Percentiles rank a stretch among this genome's conserved stretches.
These are phyloP conservation scores for Mucor circinelloides DNA, from an alignment of 371 early-diverging fungal genomes.

Conservation along the genomic window DNA sequence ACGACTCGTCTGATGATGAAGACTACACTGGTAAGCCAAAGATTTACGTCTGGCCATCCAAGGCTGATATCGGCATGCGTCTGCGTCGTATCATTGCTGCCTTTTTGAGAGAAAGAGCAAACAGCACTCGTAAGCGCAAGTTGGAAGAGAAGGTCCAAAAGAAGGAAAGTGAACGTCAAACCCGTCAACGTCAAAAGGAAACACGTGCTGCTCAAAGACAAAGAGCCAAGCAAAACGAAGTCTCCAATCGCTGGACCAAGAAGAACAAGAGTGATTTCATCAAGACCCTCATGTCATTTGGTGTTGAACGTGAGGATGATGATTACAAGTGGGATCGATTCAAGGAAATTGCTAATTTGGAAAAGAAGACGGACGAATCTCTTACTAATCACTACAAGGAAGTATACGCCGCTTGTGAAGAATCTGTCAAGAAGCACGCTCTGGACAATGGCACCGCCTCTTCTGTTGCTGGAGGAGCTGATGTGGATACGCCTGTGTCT, in stretches of 20 bases:
- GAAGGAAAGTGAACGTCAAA: conserved; percentile 39
- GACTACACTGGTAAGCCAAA: conserved; percentile 31
- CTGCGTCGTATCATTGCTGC: conserved; percentile 70
- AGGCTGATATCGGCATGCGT: conserved; percentile 73
- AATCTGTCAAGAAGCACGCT: conserved; percentile 54
- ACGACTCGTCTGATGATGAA: conserved; percentile 13
- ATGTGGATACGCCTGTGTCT: conserved; percentile 18
- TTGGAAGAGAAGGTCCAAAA: conserved; percentile 48
- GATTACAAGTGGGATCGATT: conserved; percentile 69
- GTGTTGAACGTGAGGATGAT: conserved; percentile 54
- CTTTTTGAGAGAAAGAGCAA: conserved; percentile 58
- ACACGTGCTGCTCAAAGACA: conserved; percentile 48
- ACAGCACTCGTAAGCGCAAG: conserved; percentile 43
- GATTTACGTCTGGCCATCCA: conserved; percentile 62
- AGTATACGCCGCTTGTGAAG: conserved; percentile 60
- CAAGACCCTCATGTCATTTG: conserved; percentile 71
- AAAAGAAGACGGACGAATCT: conserved; percentile 72
- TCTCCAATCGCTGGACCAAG: conserved; percentile 68
- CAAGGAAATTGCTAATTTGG: conserved; percentile 69
- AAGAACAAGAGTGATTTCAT: conserved; percentile 73
- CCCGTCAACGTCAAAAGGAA: conserved; percentile 52
- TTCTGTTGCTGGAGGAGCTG: conserved; percentile 1
- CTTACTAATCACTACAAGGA: conserved; percentile 65
- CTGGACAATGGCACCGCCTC: conserved; percentile 18
- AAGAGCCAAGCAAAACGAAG: conserved; percentile 45